Conservation (phyloP, 257 asterid genomes). For the Solanum chmielewskii region DNA sequence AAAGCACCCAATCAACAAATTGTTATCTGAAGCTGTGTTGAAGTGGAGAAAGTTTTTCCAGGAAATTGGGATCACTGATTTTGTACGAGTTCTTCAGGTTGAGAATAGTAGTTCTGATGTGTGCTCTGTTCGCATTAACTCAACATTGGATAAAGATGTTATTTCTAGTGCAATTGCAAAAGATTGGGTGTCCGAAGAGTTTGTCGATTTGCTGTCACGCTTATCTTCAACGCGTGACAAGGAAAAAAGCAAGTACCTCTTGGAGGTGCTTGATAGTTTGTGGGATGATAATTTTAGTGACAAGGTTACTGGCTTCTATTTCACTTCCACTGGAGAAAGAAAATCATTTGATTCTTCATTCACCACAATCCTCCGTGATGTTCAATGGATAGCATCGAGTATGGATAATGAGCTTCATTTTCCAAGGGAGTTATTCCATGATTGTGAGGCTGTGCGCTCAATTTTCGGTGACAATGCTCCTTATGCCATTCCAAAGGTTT, state of each 20-base stretch:
- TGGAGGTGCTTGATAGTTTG: slow-evolving; percentile 76
- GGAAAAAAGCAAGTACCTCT: slow-evolving; percentile 50
- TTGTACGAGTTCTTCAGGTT: slow-evolving; percentile 59
- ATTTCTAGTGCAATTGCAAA: slow-evolving; percentile 20
- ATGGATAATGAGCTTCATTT: slow-evolving; percentile 40
- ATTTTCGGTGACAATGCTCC: slow-evolving; percentile 71
- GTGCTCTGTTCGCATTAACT: slow-evolving; percentile 20
- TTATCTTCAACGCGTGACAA: slow-evolving; percentile 37
- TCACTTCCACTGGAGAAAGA: slow-evolving; percentile 35
- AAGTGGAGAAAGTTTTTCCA: slow-evolving; percentile 80
- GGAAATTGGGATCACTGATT: slow-evolving; percentile 79
- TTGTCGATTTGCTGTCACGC: slow-evolving; percentile 37
- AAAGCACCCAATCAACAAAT: slow-evolving; percentile 61
- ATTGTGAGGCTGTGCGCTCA: slow-evolving; percentile 62
- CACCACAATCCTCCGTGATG: slow-evolving; percentile 38
- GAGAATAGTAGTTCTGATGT: slow-evolving; percentile 40
- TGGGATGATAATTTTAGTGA: slow-evolving; percentile 76
- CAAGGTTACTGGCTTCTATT: slow-evolving; percentile 38
- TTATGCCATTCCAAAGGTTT: slow-evolving; percentile 71
- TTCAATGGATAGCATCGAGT: slow-evolving; percentile 59
- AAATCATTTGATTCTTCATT: slow-evolving; percentile 50
- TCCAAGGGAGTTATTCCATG: slow-evolving; percentile 71
- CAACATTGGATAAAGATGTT: slow-evolving; percentile 16
- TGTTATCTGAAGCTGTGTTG: slow-evolving; percentile 42
- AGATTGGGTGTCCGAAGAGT: slow-evolving; percentile 82